Conservation (phyloP, 129 eudicot genomes). For the Dittrichia graveolens region DNA sequence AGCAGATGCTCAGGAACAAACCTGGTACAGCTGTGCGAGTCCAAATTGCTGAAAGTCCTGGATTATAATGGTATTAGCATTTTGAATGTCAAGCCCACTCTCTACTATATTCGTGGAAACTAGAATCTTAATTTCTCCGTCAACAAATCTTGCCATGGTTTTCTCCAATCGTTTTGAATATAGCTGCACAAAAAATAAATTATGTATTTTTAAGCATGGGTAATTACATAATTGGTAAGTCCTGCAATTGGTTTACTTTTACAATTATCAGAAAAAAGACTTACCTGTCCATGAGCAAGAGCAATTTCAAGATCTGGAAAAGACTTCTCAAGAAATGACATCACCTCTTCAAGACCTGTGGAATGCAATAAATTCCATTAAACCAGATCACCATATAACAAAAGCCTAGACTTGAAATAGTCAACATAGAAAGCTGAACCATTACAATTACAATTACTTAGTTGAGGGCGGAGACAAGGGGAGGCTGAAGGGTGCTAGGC, state of each 20-base stretch:
- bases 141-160: conserved; percentile 81
- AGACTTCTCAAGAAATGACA: conserved; percentile 66
- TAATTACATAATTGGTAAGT: background rate
- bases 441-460: conserved; percentile 8
- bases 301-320: conserved; percentile 81
- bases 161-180: conserved; percentile 92
- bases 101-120: conserved; percentile 94
- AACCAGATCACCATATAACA: conserved; percentile 15
- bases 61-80: conserved; percentile 89
- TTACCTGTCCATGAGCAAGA: conserved; percentile 96
- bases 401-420: conserved; percentile 2
- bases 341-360: conserved; percentile 91
- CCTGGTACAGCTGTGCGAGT: conserved; percentile 94
- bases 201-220: conserved; percentile 4
- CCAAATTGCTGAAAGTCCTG: conserved; percentile 98
- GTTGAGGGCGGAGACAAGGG: too few species aligned
- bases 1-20: conserved; percentile 20
- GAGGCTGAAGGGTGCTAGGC: too few species aligned
- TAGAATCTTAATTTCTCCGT: conserved; percentile 77
- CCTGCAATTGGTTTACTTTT: conserved; percentile 1
- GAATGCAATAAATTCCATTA: conserved; percentile 27
- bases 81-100: conserved; percentile 97
- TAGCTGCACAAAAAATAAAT: conserved; percentile 61
- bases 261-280: conserved; percentile 2
- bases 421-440: conserved; percentile 3